Evolutionary conservation across 257 asterid genomes (phyloP).

Genomic region (Solanum arcanum): DNA sequence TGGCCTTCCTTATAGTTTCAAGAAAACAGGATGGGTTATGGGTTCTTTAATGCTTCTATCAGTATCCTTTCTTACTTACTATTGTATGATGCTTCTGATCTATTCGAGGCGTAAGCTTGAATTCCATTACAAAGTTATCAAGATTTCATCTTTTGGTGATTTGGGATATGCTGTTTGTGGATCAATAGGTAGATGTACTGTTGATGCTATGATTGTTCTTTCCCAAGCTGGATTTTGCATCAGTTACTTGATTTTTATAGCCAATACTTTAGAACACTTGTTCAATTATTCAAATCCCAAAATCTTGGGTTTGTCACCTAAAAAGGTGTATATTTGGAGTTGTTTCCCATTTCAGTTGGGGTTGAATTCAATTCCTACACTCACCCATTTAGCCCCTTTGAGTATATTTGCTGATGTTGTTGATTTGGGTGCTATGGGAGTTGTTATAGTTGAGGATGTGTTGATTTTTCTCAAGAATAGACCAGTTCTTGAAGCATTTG

Average conservation of each 20-base stretch:
- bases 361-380: not conserved
- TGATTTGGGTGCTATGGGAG: conserved; percentile 1
- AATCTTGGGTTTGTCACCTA: not conserved
- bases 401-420: conserved; percentile 3
- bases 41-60: not conserved
- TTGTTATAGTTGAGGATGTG: not conserved
- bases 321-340: not conserved
- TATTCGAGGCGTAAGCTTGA: not conserved
- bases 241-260: not conserved
- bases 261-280: not conserved
- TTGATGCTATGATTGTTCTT: not conserved
- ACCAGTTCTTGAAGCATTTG: not conserved
- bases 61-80: not conserved
- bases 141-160: conserved; percentile 2
- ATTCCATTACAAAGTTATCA: not conserved
- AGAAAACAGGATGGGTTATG: conserved; percentile 2
- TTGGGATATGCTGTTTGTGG: conserved; percentile 2
- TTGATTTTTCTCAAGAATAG: not conserved
- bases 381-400: not conserved
- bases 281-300: not conserved
- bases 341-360: not conserved
- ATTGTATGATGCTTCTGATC: not conserved
- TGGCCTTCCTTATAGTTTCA: not conserved
- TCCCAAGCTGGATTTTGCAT: not conserved
- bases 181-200: not conserved